A percentile compares a stretch with the other conserved stretches of the same genome.
Evolutionary conservation across 1,284 basidiomycete genomes (phyloP).

Genomic region (Marasmius oreades): DNA sequence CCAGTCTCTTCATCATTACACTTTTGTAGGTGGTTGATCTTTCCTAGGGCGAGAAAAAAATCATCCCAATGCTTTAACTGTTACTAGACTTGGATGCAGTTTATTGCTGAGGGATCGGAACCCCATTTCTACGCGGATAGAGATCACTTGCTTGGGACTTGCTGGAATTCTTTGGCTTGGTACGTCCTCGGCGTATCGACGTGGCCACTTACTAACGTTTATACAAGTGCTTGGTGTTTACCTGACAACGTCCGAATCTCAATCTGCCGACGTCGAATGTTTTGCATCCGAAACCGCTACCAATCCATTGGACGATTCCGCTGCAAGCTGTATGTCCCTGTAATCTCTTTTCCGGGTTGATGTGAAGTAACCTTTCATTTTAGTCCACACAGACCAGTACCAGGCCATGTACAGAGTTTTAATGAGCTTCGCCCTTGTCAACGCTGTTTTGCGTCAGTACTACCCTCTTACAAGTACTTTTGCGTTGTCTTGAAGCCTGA

Average conservation of each 20-base stretch:
- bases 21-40: conserved; percentile 49
- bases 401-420: conserved; percentile 80
- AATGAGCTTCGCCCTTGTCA: conserved; percentile 74
- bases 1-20: conserved; percentile 62
- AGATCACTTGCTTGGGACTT: conserved; percentile 65
- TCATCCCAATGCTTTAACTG: background rate
- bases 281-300: conserved; percentile 52
- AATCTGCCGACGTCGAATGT: conserved; percentile 77
- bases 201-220: conserved; percentile 14
- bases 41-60: background rate
- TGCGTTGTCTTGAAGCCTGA: conserved; percentile 7
- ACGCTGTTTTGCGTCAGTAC: conserved; percentile 63
- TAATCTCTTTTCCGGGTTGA: conserved; percentile 3
- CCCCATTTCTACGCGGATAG: conserved; percentile 74
- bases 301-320: conserved; percentile 48
- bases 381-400: conserved; percentile 66
- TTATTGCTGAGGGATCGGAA: conserved; percentile 60
- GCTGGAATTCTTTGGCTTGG: conserved; percentile 77
- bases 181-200: conserved; percentile 31
- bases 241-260: conserved; percentile 66
- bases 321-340: conserved; percentile 51
- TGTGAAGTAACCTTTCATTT: conserved; percentile 13
- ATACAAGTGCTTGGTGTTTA: conserved; percentile 65
- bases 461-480: background rate
- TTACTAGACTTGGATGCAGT: conserved; percentile 55